Base-by-base conservation (phyloP, 2,329 filamentous ascomycete species). In the Penicillium sp. region DNA sequence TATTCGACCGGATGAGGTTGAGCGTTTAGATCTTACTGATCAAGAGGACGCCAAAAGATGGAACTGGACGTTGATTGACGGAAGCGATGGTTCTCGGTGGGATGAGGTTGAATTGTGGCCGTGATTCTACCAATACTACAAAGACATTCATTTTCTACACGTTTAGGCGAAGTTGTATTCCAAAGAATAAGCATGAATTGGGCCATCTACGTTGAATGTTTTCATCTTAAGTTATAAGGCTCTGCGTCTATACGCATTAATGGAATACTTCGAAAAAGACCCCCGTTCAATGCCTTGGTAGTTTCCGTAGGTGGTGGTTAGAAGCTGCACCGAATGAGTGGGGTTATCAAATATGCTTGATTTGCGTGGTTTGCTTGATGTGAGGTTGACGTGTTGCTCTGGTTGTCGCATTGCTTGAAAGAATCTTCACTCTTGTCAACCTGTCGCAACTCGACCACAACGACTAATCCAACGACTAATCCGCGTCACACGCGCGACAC, bases 1-100 rank as follows among this genome's bases (percentile, higher is more conserved):
- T 70, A 94, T 99, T 71, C 86, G 87, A 49, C 87, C 96, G 0
- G 84, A 89, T 9, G 86, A 89, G 71, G 87, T 95, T 21, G 92
- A 96, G 71, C 81, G 83, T 67, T 80, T 89, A 17, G 89, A 94
- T 71, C 74, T 95, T 53, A 86, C 83, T 56, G 84, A 91, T 69
- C 84, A 87, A 0, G 81, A 82, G 47, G 83, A 84, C 60, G 80
- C 81, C 13, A 79, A 82, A 62, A 81, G 92, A 67, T 89, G 86
- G 80, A 78, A 84, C 59, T 93, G 92, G 76, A 86, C 81, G 27
- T 84, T 86, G 65, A 79, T 82, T 55, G 75, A 72, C 17, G 69
- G 68, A 37, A 74, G 74, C 21, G 71, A 65, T 27, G 66, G 65
- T 19, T 77, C 75, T 33, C 74, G 80, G 46, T 95, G 91, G 91